Evolutionary conservation across 2,329 filamentous ascomycete genomes (phyloP), one percentile per base, ranked within the genome.

Genomic region (Lachnellula subtilissima): DNA sequence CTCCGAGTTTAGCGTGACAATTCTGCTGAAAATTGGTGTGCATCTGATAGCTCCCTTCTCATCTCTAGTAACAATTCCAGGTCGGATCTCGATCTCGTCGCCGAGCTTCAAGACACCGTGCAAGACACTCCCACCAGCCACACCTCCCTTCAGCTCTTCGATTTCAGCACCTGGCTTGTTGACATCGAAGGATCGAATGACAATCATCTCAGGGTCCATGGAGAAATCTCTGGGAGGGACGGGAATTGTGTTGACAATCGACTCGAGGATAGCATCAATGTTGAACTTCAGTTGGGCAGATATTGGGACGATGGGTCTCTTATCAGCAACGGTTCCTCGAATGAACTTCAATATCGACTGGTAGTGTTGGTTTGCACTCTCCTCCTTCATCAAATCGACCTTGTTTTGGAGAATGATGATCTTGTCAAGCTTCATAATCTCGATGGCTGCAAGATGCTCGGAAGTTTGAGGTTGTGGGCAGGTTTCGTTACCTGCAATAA

Each of bases 391-490:
- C 67, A 99, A 77, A 73, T 99, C 94, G 69, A 99, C 94, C 84
- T 99, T 99, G 81, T 99, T 99, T 77, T 99, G 94, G 57, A 99
- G 84, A 70, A 99, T 97, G 73, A 99, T 96, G 76, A 99, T 97
- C 78, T 99, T 95, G 75, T 96, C 91, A 63, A 99, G 85, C 82
- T 99, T 99, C 94, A 99, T 99, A 73, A 99, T 99, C 76, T 99
- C 94, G 71, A 99, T 97, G 64, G 94, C 94, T 64, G 94, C 94
- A 79, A 99, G 82, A 81, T 99, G 94, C 78, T 99, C 94, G 23
- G 93, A 97, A 17, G 94, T 99, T 77, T 99, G 94, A 50, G 94
- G 94, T 76, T 99, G 94, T 36, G 94, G 94, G 79, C 94, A 97
- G 52, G 90, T 86, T 87, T 99, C 94, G 78, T 99, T 99, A 73